Conservation (phyloP, 768 basidiomycete species). For the Leccinellum rugosiceps region DNA sequence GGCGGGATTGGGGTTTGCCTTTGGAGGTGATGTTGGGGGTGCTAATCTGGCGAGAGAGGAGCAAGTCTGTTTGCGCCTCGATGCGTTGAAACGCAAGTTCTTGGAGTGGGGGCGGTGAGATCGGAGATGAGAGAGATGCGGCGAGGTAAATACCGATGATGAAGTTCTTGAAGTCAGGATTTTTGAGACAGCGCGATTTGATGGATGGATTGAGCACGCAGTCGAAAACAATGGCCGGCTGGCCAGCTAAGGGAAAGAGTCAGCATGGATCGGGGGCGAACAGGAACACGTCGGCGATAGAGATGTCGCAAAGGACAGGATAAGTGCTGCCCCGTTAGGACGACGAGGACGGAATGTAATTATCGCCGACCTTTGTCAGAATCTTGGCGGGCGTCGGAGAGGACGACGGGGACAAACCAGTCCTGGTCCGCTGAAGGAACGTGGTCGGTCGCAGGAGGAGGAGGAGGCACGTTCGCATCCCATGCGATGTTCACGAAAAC, state of each 20-base stretch:
- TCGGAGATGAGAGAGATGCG: not conserved
- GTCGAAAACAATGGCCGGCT: slow-evolving; percentile 68
- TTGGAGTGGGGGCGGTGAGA: slow-evolving; percentile 28
- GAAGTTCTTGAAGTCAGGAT: slow-evolving; percentile 65
- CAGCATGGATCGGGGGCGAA: not conserved
- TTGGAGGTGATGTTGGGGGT: slow-evolving; percentile 78
- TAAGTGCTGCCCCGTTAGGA: not conserved
- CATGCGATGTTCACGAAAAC: slow-evolving; percentile 75
- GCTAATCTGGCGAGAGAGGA: slow-evolving; percentile 63
- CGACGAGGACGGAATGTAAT: slow-evolving; percentile 6
- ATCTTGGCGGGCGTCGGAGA: slow-evolving; percentile 61
- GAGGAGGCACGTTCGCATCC: slow-evolving; percentile 65
- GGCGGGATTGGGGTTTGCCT: slow-evolving; percentile 60
- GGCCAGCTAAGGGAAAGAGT: slow-evolving; percentile 50
- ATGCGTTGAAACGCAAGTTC: slow-evolving; percentile 69
- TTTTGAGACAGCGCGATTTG: slow-evolving; percentile 55
- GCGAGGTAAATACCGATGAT: slow-evolving; percentile 49
- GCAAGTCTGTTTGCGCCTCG: slow-evolving; percentile 56
- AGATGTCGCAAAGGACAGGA: slow-evolving; percentile 3
- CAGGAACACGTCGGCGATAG: slow-evolving; percentile 15
- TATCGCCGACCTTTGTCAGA: slow-evolving; percentile 62
- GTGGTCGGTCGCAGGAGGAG: slow-evolving; percentile 58
- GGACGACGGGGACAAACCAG: slow-evolving; percentile 69
- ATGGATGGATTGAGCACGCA: slow-evolving; percentile 60
- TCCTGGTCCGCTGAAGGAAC: slow-evolving; percentile 42